Base-by-base conservation (phyloP, 2,329 filamentous ascomycete species). In the Penicillium brevicompactum region DNA sequence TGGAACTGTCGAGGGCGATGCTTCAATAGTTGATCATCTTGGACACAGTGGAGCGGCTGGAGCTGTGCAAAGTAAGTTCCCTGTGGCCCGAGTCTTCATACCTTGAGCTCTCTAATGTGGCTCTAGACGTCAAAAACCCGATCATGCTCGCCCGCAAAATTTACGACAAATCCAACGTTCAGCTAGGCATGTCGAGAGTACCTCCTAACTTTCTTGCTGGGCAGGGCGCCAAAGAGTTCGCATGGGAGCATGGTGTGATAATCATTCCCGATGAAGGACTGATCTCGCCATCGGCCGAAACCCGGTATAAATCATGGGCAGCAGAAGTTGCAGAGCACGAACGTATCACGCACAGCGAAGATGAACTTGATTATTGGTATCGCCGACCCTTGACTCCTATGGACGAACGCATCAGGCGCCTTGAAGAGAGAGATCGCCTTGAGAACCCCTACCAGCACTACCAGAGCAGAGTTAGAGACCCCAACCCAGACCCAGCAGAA, bases 11-110 rank as follows among this genome's bases (percentile, higher is more conserved):
- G 94, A 99, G 73, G 95, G 92, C 65, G 94, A 99, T 78, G 94
- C 94, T 52, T 92, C 91, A 0, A 84, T 99, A 51, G 89, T 99
- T 40, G 92, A 99, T 68, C 90, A 97, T 70, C 79, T 88, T 48
- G 94, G 95, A 41, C 87, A 92, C 61, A 97, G 93, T 71, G 94
- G 94, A 63, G 94, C 92, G 41, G 95, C 91, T 62, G 95, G 94
- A 62, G 93, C 94, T 42, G 91, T 94, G 42, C 84, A 91, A 58
- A 89, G 93, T 97, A 79, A 72, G 91, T 61, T 48, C 24, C 14
- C 22, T 45, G 46, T 82, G 16, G 41, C 44, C 40, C 40, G 51
- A 37, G 50, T 43, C 42, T 13, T 34, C 22, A 16, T 41, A 10
- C n/a, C n/a, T 13, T n/a, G 44, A 10, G 3, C 21, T 43, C 38